These are phyloP conservation scores for Alternaria novae-zelandiae DNA, from an alignment of 2,329 filamentous ascomycete genomes.

Conservation along the genomic window DNA sequence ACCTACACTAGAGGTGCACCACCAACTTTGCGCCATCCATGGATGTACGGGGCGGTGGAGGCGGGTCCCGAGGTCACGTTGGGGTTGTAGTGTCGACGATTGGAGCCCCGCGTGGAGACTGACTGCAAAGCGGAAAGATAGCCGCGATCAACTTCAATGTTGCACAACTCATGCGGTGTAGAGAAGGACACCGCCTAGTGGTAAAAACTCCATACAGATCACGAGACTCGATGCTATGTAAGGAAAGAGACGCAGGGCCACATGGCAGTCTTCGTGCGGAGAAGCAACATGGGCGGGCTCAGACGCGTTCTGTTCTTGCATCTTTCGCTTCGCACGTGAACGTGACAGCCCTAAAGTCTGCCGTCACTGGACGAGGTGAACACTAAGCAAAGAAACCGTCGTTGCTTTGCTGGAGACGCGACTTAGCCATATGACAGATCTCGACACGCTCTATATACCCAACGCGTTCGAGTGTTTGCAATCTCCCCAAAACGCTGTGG, in stretches of 20 bases:
- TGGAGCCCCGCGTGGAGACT: constrained; percentile 8
- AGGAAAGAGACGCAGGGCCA: not conserved
- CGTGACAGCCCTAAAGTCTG: not conserved
- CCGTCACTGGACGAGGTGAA: not conserved
- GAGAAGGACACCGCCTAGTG: not conserved
- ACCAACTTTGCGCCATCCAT: not conserved
- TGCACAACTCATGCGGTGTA: not conserved
- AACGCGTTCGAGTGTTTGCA: not conserved
- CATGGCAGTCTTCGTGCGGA: not conserved
- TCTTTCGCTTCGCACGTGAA: constrained; percentile 1
- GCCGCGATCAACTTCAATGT: constrained; percentile 2
- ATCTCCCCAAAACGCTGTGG: not conserved
- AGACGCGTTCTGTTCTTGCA: not conserved
- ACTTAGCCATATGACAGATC: not conserved
- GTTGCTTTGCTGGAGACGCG: not conserved
- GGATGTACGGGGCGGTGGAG: constrained; percentile 3
- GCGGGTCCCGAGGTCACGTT: constrained; percentile 3
- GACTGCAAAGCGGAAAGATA: constrained; percentile 4
- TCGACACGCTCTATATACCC: not conserved
- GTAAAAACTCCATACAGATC: not conserved
- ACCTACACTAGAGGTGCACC: not conserved
- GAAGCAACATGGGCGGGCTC: not conserved
- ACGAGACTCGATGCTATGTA: not conserved
- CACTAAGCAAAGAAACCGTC: not conserved
- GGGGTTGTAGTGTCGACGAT: constrained; percentile 3